Evolutionary conservation across 2,329 filamentous ascomycete species (phyloP).

Genomic region (Pseudogymnoascus sp.): DNA sequence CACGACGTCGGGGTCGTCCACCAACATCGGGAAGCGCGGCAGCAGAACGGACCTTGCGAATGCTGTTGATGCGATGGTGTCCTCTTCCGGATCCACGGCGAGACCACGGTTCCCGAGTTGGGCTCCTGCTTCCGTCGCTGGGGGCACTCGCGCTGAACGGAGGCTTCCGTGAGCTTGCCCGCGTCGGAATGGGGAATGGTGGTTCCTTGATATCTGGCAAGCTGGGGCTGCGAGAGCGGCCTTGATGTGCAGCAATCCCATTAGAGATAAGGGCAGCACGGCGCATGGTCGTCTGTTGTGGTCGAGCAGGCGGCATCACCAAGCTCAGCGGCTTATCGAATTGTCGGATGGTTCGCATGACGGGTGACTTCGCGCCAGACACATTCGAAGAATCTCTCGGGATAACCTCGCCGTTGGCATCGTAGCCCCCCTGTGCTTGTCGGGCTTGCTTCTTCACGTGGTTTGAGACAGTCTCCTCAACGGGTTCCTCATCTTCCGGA

Average conservation of each 20-base stretch:
- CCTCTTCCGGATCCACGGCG: conserved; percentile 40
- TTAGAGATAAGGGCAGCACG: conserved; percentile 74
- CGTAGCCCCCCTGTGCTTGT: conserved; percentile 14
- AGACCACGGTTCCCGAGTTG: conserved; percentile 52
- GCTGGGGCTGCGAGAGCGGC: conserved; percentile 57
- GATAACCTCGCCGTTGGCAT: conserved; percentile 15
- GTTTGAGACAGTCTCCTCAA: conserved; percentile 13
- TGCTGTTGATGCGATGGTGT: conserved; percentile 50
- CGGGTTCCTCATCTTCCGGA: conserved; percentile 21
- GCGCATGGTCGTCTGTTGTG: conserved; percentile 50
- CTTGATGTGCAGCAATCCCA: conserved; percentile 61
- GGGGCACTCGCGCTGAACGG: conserved; percentile 53
- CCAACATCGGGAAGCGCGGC: conserved; percentile 54
- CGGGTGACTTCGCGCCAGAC: conserved; percentile 12
- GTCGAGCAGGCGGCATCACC: conserved; percentile 15
- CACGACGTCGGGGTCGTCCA: conserved; percentile 39
- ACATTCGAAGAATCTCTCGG: conserved; percentile 17
- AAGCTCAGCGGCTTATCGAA: conserved; percentile 26
- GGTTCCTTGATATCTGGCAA: conserved; percentile 53
- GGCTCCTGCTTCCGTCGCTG: conserved; percentile 69
- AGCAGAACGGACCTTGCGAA: conserved; percentile 80
- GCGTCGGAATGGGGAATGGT: conserved; percentile 84
- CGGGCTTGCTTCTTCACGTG: conserved; percentile 13
- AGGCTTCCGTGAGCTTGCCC: conserved; percentile 76
- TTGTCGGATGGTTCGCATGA: conserved; percentile 19